Conservation (phyloP, 2,329 filamentous ascomycete species). For the Monosporascus sp. region DNA sequence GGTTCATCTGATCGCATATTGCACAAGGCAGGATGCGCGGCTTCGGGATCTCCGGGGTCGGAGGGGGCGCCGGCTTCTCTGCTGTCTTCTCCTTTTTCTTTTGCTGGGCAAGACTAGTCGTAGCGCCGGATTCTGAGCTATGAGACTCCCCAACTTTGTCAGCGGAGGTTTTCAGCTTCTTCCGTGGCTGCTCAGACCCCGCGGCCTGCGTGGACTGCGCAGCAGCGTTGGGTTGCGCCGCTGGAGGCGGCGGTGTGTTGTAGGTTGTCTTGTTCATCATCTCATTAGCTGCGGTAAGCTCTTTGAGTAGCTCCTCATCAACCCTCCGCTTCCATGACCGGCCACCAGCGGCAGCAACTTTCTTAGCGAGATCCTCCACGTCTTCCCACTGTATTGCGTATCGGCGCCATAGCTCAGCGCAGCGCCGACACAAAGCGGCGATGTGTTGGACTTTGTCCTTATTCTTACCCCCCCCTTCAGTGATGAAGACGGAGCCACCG, state of each 20-base stretch:
- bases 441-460: conserved; percentile 73
- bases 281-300: conserved; percentile 62
- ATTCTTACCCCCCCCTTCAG: conserved; percentile 58
- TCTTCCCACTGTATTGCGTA: conserved; percentile 97
- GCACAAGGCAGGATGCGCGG: conserved; percentile 77
- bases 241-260: conserved; percentile 28
- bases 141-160: conserved; percentile 48
- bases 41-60: conserved; percentile 70
- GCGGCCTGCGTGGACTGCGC: conserved; percentile 21
- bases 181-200: conserved; percentile 49
- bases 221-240: conserved; percentile 26
- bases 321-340: conserved; percentile 83
- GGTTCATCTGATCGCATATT: conserved; percentile 72
- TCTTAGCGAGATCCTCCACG: conserved; percentile 83
- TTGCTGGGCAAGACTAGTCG: conserved; percentile 30
- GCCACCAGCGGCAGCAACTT: conserved; percentile 72
- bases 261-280: conserved; percentile 42
- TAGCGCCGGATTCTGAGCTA: conserved; percentile 41
- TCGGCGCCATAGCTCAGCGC: conserved; percentile 88
- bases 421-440: conserved; percentile 81
- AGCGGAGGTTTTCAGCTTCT: conserved; percentile 55
- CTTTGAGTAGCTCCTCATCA: conserved; percentile 83
- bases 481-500: conserved; percentile 64
- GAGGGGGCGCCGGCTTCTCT: conserved; percentile 58
- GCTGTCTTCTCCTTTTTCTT: conserved; percentile 59